Evolutionary conservation across 2,329 filamentous ascomycete genomes (phyloP).

Genomic region (Curvularia sp.): DNA sequence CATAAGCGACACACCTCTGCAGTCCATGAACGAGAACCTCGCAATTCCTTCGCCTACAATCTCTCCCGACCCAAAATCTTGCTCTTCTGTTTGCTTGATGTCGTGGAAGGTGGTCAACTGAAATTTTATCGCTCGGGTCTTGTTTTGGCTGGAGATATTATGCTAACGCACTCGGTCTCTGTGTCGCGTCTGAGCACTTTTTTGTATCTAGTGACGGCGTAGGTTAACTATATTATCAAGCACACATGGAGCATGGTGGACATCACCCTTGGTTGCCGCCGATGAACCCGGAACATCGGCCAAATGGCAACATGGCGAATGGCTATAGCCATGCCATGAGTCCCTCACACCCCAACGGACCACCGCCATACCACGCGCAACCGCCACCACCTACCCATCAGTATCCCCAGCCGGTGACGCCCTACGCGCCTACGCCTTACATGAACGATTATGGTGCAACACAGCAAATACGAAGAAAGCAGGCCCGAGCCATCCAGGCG

Average conservation of each 20-base stretch:
- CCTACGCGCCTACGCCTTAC: constrained; percentile 39
- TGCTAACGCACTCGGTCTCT: too few relatives aligned
- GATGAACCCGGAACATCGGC: constrained; percentile 42
- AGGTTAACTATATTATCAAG: too few relatives aligned
- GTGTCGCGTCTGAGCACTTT: too few relatives aligned
- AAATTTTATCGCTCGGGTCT: too few relatives aligned
- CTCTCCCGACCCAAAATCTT: too few relatives aligned
- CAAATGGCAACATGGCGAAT: constrained; percentile 42
- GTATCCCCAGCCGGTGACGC: constrained; percentile 39
- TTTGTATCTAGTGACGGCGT: too few relatives aligned
- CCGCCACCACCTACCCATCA: constrained; percentile 38
- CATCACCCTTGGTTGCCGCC: constrained; percentile 45
- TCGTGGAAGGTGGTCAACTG: too few relatives aligned
- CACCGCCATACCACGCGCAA: constrained; percentile 41
- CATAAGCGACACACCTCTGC: too few relatives aligned
- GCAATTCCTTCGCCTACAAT: too few relatives aligned
- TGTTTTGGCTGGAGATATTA: too few relatives aligned
- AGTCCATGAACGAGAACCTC: too few relatives aligned
- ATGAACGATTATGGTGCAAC: constrained; percentile 39
- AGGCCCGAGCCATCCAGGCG: constrained; percentile 62
- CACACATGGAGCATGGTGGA: constrained; percentile 47
- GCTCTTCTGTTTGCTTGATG: too few relatives aligned
- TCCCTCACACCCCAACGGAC: constrained; percentile 39
- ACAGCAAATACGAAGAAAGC: constrained; percentile 43
- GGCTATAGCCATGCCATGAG: constrained; percentile 44